Conservation (phyloP, 179 eudicot genomes). For the Vitellaria paradoxa region DNA sequence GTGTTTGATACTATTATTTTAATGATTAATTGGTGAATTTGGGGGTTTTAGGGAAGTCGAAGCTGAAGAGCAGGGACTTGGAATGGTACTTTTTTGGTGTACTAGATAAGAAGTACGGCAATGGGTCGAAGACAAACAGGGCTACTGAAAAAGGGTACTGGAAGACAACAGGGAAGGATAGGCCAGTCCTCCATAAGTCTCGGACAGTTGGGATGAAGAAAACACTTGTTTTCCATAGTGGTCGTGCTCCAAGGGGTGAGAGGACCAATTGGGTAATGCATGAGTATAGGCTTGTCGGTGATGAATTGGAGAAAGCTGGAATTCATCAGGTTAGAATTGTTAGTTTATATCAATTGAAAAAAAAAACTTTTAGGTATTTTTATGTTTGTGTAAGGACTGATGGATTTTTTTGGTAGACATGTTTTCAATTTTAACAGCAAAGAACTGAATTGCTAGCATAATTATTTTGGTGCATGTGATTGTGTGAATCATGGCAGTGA, state of each 20-base stretch:
- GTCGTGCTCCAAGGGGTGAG: conserved; percentile 79
- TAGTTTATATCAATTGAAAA: not conserved
- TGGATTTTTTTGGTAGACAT: not conserved
- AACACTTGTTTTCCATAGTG: conserved; percentile 72
- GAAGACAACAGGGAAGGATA: conserved; percentile 91
- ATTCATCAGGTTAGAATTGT: conserved; percentile 49
- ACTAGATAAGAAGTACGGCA: conserved; percentile 75
- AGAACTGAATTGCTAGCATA: not conserved
- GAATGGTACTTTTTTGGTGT: conserved; percentile 87
- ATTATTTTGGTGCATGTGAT: no score
- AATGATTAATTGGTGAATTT: no score
- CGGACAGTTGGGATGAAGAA: conserved; percentile 79
- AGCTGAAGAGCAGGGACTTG: conserved; percentile 69
- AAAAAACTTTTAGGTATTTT: not conserved
- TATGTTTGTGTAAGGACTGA: not conserved
- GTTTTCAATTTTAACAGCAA: not conserved
- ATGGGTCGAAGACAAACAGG: conserved; percentile 71
- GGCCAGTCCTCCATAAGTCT: conserved; percentile 55
- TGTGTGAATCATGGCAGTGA: no score
- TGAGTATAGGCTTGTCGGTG: conserved; percentile 69
- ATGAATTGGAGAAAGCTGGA: conserved; percentile 56
- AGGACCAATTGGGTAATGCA: conserved; percentile 93
- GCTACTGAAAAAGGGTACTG: conserved; percentile 85
- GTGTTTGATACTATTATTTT: not conserved
- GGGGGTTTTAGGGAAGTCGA: conserved; percentile 44